Base-by-base conservation (phyloP, 2,329 filamentous ascomycete genomes). In the Botrytis hyacinthi region DNA sequence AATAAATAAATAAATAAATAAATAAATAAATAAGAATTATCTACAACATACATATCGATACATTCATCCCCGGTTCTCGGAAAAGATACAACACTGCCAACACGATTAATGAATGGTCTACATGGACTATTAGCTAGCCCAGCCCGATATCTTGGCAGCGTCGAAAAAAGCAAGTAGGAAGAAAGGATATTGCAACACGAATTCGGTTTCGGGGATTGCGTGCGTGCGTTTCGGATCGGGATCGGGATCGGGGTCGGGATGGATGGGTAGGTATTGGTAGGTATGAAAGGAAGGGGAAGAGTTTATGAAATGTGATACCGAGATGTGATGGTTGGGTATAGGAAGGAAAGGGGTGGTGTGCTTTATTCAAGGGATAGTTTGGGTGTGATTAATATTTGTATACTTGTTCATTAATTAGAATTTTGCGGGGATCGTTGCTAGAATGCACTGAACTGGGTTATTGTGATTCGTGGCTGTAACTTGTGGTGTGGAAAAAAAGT, bases 231-330 rank as follows among this genome's bases (percentile, higher is more conserved):
- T 40, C 22, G 66, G 51, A 16, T 69, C 18, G 60, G 60, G 37
- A 40, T 29, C 51, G n/a, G 51, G 51, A 42, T 16, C 20, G 46
- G 29, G 32, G 44, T 67, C 37, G 68, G 32, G 35, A 63, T 40
- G 35, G 51, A 63, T 32, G 72, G 44, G 22, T 59, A 40, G 29
- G 51, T 14, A 63, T 32, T 68, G 44, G 22, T 63, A 46, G 37
- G 44, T 14, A 14, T 51, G 48, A 22, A 48, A 26, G 29, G 46
- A 16, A n/a, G 14, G n/a, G 6, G 37, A 5, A 16, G 26, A 37
- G 14, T 63, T 63, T 63, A 40, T 63, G 40, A 63, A 9, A 63
- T 46, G n/a, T 66, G 62, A 65, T 65, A 65, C 37, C 62, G 62
- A 65, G 40, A 16, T 46, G 40, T 20, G 20, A 46, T 46, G 62